phyloP scores from a whole-genome alignment of 495 filamentous ascomycete species.

The Viridothelium virens region DNA sequence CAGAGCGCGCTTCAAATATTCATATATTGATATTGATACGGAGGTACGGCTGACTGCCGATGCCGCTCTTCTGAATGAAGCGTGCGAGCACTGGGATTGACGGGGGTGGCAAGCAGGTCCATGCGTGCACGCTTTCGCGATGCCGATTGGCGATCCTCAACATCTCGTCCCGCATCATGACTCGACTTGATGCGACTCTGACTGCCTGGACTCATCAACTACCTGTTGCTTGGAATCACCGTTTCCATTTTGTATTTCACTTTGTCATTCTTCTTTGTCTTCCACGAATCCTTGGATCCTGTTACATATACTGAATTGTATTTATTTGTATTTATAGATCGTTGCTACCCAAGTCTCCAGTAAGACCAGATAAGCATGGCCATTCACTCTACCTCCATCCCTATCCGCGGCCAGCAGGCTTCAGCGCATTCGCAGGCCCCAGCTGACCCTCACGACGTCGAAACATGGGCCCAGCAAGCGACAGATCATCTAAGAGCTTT shows the following conservation, averaged over 20 bases:
- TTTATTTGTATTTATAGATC: neutral
- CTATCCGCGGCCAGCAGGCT: neutral
- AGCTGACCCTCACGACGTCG: constrained; percentile 19
- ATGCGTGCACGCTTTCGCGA: neutral
- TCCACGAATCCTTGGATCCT: neutral
- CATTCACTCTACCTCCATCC: neutral
- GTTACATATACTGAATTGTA: neutral
- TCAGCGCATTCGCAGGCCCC: neutral
- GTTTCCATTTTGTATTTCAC: neutral
- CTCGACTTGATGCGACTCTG: neutral
- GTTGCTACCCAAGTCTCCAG: neutral
- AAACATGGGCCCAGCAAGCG: constrained; percentile 31
- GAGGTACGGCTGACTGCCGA: too few relatives aligned
- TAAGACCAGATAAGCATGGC: constrained; percentile 1
- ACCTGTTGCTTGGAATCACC: neutral
- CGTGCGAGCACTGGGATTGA: neutral
- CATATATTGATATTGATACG: too few relatives aligned
- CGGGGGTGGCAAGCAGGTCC: neutral
- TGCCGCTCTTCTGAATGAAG: too few relatives aligned
- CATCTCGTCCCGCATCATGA: constrained; percentile 6
- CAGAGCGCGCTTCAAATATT: too few relatives aligned
- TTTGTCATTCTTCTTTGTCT: neutral
- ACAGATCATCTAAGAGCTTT: constrained; percentile 24
- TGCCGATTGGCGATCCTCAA: constrained; percentile 4
- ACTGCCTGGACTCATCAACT: neutral